Evolutionary conservation across 1,284 basidiomycete genomes (phyloP).

Genomic region (Cystobasidium slooffiae): DNA sequence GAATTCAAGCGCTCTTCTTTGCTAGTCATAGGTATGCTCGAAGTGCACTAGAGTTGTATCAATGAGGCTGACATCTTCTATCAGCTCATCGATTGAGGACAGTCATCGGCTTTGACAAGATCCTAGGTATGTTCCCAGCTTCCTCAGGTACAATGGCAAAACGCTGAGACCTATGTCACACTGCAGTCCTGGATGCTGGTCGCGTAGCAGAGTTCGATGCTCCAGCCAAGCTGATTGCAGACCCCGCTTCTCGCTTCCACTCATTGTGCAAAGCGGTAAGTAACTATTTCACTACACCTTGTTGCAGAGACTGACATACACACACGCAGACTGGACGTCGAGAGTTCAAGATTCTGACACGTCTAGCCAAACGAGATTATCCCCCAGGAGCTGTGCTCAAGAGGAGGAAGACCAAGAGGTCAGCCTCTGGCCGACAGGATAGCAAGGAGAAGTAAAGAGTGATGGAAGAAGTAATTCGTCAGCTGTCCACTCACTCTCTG

Average conservation of each 20-base stretch:
- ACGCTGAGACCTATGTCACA: slow-evolving; percentile 22
- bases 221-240: slow-evolving; percentile 59
- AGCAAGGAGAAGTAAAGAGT: slow-evolving; percentile 8
- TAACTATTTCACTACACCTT: not conserved
- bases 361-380: slow-evolving; percentile 38
- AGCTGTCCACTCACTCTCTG: not conserved
- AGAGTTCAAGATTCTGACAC: slow-evolving; percentile 48
- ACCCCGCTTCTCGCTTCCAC: slow-evolving; percentile 45
- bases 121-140: slow-evolving; percentile 22
- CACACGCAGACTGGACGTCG: slow-evolving; percentile 51
- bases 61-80: not conserved
- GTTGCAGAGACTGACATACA: slow-evolving; percentile 43
- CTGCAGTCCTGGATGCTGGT: slow-evolving; percentile 44
- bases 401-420: slow-evolving; percentile 32
- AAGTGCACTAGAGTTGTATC: not conserved
- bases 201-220: slow-evolving; percentile 61
- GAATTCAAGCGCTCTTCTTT: slow-evolving; percentile 71
- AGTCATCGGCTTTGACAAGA: slow-evolving; percentile 55
- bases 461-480: not conserved
- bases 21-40: slow-evolving; percentile 70
- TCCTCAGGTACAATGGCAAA: slow-evolving; percentile 20
- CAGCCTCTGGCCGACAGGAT: slow-evolving; percentile 30
- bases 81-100: slow-evolving; percentile 52
- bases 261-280: slow-evolving; percentile 39
- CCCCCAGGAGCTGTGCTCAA: slow-evolving; percentile 37